Conservation (phyloP, 805 yeast genomes). For the Saccharomycopsis oosterbeekiorum region DNA sequence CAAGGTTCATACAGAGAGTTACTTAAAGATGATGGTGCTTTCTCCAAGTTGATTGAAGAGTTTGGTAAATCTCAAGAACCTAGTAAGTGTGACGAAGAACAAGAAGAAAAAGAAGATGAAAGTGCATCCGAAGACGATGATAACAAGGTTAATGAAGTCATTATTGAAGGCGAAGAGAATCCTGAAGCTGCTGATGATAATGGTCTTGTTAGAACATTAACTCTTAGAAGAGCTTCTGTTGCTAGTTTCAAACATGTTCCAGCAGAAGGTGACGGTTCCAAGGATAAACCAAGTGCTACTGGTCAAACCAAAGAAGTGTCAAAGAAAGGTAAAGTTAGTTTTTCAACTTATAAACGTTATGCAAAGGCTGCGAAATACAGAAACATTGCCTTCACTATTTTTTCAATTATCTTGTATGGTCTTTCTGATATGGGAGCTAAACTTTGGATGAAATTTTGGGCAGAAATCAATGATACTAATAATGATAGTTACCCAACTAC, state of each 20-base stretch:
- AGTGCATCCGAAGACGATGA: conserved; percentile 22
- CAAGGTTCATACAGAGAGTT: conserved; percentile 43
- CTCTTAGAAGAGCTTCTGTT: conserved; percentile 50
- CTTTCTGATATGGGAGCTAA: conserved; percentile 35
- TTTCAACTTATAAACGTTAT: conserved; percentile 43
- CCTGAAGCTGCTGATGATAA: conserved; percentile 12
- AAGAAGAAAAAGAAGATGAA: conserved; percentile 11
- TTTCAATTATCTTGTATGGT: conserved; percentile 28
- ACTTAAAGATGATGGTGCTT: conserved; percentile 26
- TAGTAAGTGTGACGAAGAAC: conserved; percentile 21
- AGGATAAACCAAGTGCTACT: conserved; percentile 26
- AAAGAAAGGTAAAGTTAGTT: conserved; percentile 51
- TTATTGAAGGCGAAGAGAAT: conserved; percentile 11
- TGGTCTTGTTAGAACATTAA: conserved; percentile 14
- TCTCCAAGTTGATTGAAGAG: conserved; percentile 20
- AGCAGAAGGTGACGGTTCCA: conserved; percentile 19
- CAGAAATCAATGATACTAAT: conserved; percentile 39
- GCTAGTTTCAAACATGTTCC: conserved; percentile 44
- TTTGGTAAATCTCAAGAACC: conserved; percentile 13
- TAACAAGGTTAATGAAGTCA: conserved; percentile 10
- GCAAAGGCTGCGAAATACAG: conserved; percentile 47
- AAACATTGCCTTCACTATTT: conserved; percentile 37
- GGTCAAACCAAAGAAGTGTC: conserved; percentile 42
- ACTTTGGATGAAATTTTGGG: conserved; percentile 64
- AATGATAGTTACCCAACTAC: conserved; percentile 7